Conservation (phyloP, 768 basidiomycete genomes). For the Russula olivacea region DNA sequence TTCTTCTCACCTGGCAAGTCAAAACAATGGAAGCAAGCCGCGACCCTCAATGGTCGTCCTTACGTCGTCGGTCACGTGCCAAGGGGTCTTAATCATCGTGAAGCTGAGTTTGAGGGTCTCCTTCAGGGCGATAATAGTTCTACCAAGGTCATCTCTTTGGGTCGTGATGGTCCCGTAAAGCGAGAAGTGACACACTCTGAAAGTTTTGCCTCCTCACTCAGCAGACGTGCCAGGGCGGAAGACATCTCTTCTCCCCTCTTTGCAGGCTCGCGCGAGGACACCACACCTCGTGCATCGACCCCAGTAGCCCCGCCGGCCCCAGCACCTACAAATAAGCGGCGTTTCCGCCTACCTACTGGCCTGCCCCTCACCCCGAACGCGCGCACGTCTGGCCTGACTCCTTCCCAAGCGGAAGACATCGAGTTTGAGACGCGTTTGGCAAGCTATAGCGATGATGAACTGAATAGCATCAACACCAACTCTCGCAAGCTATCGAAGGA, state of each 20-base stretch:
- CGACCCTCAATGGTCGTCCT: conserved; percentile 74
- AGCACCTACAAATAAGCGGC: conserved; percentile 37
- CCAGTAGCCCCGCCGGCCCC: conserved; percentile 27
- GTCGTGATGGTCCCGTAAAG: conserved; percentile 25
- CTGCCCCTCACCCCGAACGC: conserved; percentile 47
- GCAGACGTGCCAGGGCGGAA: background rate
- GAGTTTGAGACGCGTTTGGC: conserved; percentile 81
- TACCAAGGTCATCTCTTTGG: conserved; percentile 37
- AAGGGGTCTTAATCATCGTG: conserved; percentile 47
- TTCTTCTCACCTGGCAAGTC: conserved; percentile 51
- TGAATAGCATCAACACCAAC: conserved; percentile 15
- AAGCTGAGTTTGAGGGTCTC: conserved; percentile 76
- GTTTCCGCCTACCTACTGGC: conserved; percentile 53
- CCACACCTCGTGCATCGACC: conserved; percentile 25
- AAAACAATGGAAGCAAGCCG: conserved; percentile 71
- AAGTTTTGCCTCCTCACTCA: background rate
- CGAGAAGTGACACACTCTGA: conserved; percentile 10
- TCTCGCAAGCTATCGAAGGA: conserved; percentile 35
- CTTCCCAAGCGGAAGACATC: conserved; percentile 74
- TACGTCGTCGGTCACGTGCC: conserved; percentile 60
- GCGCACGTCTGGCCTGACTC: conserved; percentile 46
- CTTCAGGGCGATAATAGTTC: conserved; percentile 47
- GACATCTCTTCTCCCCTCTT: conserved; percentile 10
- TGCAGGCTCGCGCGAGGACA: background rate
- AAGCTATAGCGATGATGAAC: conserved; percentile 47